Base-by-base conservation (phyloP, 1,284 basidiomycete genomes). In the Cutaneotrichosporon cavernicola region DNA sequence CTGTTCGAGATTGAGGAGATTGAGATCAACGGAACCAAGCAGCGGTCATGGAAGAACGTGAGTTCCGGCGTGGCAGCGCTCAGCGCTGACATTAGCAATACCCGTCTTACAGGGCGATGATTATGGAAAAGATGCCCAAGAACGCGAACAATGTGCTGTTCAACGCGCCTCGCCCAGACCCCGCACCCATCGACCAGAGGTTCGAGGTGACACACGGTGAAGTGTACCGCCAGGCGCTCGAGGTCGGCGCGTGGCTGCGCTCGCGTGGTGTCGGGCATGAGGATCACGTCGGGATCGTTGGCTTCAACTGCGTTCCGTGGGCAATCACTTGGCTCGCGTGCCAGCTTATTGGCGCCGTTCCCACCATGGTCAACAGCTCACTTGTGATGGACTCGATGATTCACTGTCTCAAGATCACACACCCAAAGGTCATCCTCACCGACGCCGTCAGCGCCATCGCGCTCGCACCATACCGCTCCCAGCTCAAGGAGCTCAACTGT, bases 21-120 rank as follows among this genome's bases (percentile, higher is more conserved):
- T 16, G 34, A 61, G 0, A 61, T 77, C 5, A 30, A 71, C 40
- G 77, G 75, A 13, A 62, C 49, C 40, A 18, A 62, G 68, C 5
- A 63, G n/a, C 62, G 72, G 36, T 60, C 66, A 21, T 79, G 76
- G 76, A 79, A 77, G 68, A 68, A 75, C 65, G 77, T 77, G 51
- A 57, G 74, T 68, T 14, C 18, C 10, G 2, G 1, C 5, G 11
- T 10, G 36, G 10, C 38, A 10, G 4, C 51, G 14, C 52, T 10
- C 38, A 10, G 4, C 51, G 14, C 52, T 10, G 4, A 22, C 53
- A 50, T 21, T 50, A 56, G 55, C 55, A 56, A 56, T 43, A 43
- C 55, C 55, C 55, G 22, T 43, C 55, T 36, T 56, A 56, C 55
- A 21, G 55, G 21, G 55, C 55, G 5, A 40, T 56, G 36, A 11